Evolutionary conservation across 1,284 basidiomycete genomes (phyloP).

Genomic region (Heterobasidion occidentale): DNA sequence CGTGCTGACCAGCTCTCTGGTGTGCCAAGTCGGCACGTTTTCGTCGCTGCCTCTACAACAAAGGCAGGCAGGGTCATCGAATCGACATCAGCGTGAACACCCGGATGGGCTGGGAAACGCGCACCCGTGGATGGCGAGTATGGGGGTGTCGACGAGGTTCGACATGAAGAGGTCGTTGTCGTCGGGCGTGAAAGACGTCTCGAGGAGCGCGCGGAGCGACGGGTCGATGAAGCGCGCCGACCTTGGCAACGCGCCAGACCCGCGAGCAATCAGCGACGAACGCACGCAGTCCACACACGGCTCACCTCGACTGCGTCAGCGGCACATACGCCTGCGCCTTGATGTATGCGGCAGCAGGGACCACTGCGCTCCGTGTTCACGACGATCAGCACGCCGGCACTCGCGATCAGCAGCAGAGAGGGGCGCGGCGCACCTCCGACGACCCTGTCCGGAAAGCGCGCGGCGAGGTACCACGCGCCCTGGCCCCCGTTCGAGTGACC

Average conservation of each 20-base stretch:
- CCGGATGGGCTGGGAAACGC: conserved; percentile 11
- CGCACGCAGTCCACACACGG: too few species aligned
- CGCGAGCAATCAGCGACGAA: neutral
- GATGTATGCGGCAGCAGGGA: conserved; percentile 72
- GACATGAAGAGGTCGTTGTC: conserved; percentile 82
- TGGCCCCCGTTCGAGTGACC: conserved; percentile 95
- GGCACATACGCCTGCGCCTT: conserved; percentile 84
- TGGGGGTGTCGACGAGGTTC: conserved; percentile 62
- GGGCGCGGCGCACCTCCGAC: conserved; percentile 41
- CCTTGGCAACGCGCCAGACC: conserved; percentile 14
- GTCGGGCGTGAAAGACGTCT: conserved; percentile 68
- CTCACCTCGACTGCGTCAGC: conserved; percentile 53
- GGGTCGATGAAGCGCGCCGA: conserved; percentile 79
- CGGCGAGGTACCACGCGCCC: conserved; percentile 76
- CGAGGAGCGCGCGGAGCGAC: conserved; percentile 58
- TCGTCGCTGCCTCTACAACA: conserved; percentile 55
- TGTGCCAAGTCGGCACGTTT: conserved; percentile 80
- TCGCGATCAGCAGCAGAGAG: neutral
- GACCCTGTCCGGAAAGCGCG: conserved; percentile 71
- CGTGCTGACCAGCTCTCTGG: conserved; percentile 50
- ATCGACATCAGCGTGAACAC: neutral
- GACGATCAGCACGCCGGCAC: neutral
- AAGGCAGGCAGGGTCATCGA: neutral
- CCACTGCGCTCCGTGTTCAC: conserved; percentile 30
- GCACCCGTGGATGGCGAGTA: conserved; percentile 75